phyloP scores from a whole-genome alignment of 495 filamentous ascomycete genomes.

The Stereocaulon alpinum region DNA sequence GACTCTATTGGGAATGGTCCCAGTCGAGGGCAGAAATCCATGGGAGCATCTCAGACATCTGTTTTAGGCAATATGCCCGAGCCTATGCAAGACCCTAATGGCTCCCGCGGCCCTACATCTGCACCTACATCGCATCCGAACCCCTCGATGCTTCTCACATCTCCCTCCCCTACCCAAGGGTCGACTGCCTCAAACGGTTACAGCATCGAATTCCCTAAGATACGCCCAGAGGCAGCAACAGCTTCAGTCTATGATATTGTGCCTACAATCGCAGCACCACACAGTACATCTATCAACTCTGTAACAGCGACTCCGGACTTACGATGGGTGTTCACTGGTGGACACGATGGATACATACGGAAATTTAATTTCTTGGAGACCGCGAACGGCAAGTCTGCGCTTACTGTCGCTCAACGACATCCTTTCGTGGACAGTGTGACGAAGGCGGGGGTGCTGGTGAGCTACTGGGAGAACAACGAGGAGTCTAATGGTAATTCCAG shows the following conservation, averaged over 20 bases:
- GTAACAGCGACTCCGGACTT: slow-evolving; percentile 88
- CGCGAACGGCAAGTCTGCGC: slow-evolving; percentile 82
- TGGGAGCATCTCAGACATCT: slow-evolving; percentile 9
- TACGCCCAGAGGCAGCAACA: slow-evolving; percentile 69
- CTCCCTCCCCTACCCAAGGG: slow-evolving; percentile 28
- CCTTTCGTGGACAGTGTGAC: slow-evolving; percentile 96
- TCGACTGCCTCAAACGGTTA: slow-evolving; percentile 26
- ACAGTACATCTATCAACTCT: slow-evolving; percentile 91
- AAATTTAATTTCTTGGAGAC: slow-evolving; percentile 95
- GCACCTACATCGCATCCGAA: slow-evolving; percentile 32
- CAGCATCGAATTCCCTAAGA: slow-evolving; percentile 45
- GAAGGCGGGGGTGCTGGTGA: slow-evolving; percentile 84
- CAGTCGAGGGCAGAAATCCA: slow-evolving; percentile 10
- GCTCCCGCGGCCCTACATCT: slow-evolving; percentile 28
- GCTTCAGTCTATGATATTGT: slow-evolving; percentile 92
- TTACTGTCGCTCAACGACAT: slow-evolving; percentile 93
- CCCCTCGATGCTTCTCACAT: slow-evolving; percentile 30
- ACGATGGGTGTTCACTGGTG: slow-evolving; percentile 89
- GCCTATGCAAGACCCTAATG: slow-evolving; percentile 38
- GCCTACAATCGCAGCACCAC: slow-evolving; percentile 91
- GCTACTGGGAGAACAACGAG: slow-evolving; percentile 89
- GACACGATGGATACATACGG: slow-evolving; percentile 85
- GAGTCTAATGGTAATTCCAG: slow-evolving; percentile 28
- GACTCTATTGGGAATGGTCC: slow-evolving; percentile 16
- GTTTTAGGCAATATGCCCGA: slow-evolving; percentile 35